These are phyloP conservation scores for Lactarius sp. DNA, from an alignment of 768 basidiomycete genomes.

Conservation along the genomic window DNA sequence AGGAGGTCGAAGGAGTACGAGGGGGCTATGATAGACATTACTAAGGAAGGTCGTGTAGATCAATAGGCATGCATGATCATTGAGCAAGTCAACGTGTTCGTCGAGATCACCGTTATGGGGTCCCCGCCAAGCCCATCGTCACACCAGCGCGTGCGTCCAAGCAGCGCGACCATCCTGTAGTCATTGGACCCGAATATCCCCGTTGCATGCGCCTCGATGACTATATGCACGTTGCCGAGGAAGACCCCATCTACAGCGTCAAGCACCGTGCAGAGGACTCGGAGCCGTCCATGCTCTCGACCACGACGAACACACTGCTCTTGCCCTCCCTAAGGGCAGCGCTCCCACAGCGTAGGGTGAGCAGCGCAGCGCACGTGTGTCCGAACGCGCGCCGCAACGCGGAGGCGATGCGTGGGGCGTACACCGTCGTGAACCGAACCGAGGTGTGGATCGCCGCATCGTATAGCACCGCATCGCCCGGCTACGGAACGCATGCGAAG, in stretches of 20 bases:
- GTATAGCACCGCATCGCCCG: constrained; percentile 69
- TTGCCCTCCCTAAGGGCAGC: no score
- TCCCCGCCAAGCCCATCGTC: constrained; percentile 23
- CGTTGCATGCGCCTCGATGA: constrained; percentile 40
- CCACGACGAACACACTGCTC: no score
- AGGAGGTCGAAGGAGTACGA: constrained; percentile 79
- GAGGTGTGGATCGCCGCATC: constrained; percentile 90
- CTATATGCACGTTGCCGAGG: no score
- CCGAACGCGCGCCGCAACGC: constrained; percentile 43
- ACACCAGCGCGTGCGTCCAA: constrained; percentile 45
- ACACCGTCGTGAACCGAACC: constrained; percentile 84
- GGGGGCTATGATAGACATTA: constrained; percentile 66
- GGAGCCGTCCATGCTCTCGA: no score
- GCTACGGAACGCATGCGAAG: constrained; percentile 75
- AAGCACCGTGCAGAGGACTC: no score
- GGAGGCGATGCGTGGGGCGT: constrained; percentile 27
- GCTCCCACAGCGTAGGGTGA: constrained; percentile 37
- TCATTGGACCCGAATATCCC: constrained; percentile 83
- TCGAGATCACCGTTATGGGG: no score
- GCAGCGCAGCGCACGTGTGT: constrained; percentile 49
- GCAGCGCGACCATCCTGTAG: constrained; percentile 61
- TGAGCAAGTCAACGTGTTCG: constrained; percentile 30
- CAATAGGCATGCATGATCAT: constrained; percentile 86
- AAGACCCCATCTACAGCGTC: no score
- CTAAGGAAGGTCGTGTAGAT: constrained; percentile 89